Base-by-base conservation (phyloP, 768 basidiomycete genomes). In the Terana coerulea region DNA sequence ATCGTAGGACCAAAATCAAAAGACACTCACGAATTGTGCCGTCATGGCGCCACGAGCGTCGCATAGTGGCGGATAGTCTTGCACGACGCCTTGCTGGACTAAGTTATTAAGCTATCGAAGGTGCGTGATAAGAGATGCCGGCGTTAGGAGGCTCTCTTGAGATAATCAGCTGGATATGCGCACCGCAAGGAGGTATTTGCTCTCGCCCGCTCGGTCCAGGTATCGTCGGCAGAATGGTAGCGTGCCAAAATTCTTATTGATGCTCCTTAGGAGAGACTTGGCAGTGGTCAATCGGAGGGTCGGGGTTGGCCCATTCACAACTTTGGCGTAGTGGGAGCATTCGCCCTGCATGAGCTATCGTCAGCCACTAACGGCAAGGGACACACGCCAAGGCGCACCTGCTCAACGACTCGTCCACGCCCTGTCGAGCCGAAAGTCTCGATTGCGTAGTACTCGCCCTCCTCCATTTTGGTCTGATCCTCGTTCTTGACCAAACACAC, bases 401-500 rank as follows among this genome's bases (percentile, higher is more conserved):
- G 78, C 62, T 98, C 95, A 14, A 91, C 76, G 19, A 97, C 91
- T 22, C 82, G 76, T 7, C 95, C 97, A 35, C 87, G 77, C 14
- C 97, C 95, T 0, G 95, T 98, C n/a, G 89, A 91, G 10, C 97
- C 97, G 67, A 99, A 99, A 1, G 97, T 99, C 69, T 99, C 97
- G 50, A 99, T 95, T 8, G 97, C 97, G 66, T 91, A 99, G 65
- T 98, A 98, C 62, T 98, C 97, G 34, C 95, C 97, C 69, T 99
- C 97, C 64, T 98, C 97, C 97, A 99, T 99, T 71, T 91, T 95
- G 12, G 88, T 91, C 54, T 86, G 83, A 64, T 97, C 94, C 28
- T 86, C 80, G 51, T 88, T 92, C 66, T 88, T 91, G 39, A 97
- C 90, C 39, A 98, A 80, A 30, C 91, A 77, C 1, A 98, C 85